Conservation (phyloP, 257 asterid species). For the Catharanthus roseus region DNA sequence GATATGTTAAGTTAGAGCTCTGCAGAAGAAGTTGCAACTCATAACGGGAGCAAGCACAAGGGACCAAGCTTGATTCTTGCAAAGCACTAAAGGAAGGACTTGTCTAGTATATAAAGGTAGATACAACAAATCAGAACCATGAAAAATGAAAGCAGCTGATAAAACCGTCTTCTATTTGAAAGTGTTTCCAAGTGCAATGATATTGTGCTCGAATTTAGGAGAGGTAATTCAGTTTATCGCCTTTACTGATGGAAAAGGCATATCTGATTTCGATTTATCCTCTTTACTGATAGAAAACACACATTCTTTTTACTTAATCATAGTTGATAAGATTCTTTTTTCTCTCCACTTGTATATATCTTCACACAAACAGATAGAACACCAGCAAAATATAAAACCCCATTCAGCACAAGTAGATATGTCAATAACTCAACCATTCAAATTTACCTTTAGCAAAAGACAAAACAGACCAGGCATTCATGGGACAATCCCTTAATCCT, state of each 20-base stretch:
- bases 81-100: not conserved
- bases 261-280: not conserved
- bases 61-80: not conserved
- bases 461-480: not conserved
- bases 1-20: not conserved
- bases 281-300: not conserved
- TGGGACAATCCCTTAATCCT: not conserved
- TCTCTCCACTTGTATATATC: not conserved
- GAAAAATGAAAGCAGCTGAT: too few relatives aligned
- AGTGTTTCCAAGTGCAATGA: too few relatives aligned
- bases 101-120: not conserved
- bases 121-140: not conserved
- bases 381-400: not conserved
- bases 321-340: not conserved
- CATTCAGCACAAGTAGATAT: not conserved
- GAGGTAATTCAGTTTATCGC: too few relatives aligned
- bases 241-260: too few relatives aligned
- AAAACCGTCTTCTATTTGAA: not conserved
- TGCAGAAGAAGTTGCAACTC: not conserved
- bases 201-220: too few relatives aligned
- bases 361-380: not conserved
- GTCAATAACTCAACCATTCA: not conserved
- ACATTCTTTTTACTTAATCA: not conserved
- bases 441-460: not conserved
- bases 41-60: not conserved